These are phyloP conservation scores for Sporothrix variecibatus DNA, from an alignment of 2,329 filamentous ascomycete species.

Conservation along the genomic window DNA sequence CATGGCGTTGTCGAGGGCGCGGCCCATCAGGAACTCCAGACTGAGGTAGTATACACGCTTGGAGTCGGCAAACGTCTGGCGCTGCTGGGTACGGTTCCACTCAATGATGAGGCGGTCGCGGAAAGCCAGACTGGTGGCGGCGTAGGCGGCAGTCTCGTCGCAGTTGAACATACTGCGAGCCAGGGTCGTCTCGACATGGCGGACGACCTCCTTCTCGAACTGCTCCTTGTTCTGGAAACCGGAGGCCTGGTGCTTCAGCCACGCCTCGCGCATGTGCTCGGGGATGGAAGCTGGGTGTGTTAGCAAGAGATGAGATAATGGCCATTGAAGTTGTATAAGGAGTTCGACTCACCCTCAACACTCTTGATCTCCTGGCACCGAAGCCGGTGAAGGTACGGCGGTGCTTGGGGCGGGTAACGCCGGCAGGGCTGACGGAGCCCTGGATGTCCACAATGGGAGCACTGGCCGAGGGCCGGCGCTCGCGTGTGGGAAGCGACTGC, in stretches of 20 bases:
- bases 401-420: constrained; percentile 88
- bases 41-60: constrained; percentile 98
- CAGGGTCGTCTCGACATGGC: constrained; percentile 93
- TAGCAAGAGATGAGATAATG: neutral
- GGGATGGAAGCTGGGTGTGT: constrained; percentile 66
- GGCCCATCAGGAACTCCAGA: constrained; percentile 96
- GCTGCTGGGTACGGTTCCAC: constrained; percentile 98
- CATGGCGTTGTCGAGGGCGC: constrained; percentile 97
- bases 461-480: constrained; percentile 78
- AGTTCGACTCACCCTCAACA: constrained; percentile 69
- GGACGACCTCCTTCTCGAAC: constrained; percentile 84
- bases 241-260: constrained; percentile 63
- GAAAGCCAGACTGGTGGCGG: constrained; percentile 87
- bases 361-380: constrained; percentile 88
- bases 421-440: constrained; percentile 82
- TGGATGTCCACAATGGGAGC: constrained; percentile 85
- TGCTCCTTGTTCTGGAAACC: constrained; percentile 79
- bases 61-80: constrained; percentile 83
- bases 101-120: constrained; percentile 89
- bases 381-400: constrained; percentile 96
- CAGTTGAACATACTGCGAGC: constrained; percentile 98
- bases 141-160: constrained; percentile 90
- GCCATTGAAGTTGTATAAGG: neutral
- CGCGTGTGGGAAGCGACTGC: constrained; percentile 54
- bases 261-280: constrained; percentile 82